Percentiles rank a stretch among this genome's conserved stretches.
Evolutionary conservation across 306 rosid genomes (phyloP).

Genomic region (Purshia tridentata): DNA sequence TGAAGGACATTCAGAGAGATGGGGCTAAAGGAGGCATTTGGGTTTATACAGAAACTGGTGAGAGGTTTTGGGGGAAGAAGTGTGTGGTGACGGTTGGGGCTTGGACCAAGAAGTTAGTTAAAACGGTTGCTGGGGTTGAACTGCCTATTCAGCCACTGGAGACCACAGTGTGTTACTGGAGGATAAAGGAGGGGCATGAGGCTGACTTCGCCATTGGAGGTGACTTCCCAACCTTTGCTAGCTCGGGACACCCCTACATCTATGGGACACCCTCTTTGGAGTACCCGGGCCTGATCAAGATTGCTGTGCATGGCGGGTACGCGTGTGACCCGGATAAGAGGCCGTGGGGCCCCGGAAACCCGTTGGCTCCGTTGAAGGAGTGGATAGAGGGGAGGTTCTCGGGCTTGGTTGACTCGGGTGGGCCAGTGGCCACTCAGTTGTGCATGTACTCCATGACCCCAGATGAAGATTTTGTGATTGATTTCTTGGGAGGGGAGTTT

Average conservation of each 20-base stretch:
- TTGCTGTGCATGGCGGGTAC: conserved; percentile 60
- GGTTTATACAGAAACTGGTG: conserved; percentile 41
- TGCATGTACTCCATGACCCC: conserved; percentile 91
- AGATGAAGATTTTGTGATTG: conserved; percentile 75
- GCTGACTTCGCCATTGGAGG: conserved; percentile 38
- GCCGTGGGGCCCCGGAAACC: conserved; percentile 55
- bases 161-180: conserved; percentile 62
- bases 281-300: conserved; percentile 81
- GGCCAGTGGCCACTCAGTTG: conserved; percentile 51
- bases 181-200: conserved; percentile 63
- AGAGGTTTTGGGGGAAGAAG: conserved; percentile 51
- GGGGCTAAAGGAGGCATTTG: conserved; percentile 31
- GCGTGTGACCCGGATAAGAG: conserved; percentile 74
- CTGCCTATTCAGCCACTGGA: conserved; percentile 69
- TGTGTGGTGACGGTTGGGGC: conserved; percentile 90
- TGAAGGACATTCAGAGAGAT: conserved; percentile 41
- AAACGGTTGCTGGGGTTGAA: conserved; percentile 51
- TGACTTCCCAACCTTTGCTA: conserved; percentile 67
- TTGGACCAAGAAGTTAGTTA: conserved; percentile 65
- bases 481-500: conserved; percentile 75
- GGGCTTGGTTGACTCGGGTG: conserved; percentile 57
- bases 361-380: conserved; percentile 40
- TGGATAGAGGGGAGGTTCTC: conserved; percentile 52
- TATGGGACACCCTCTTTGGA: conserved; percentile 84
- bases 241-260: conserved; percentile 32